These are phyloP conservation scores for Cladosporium sp. DNA, from an alignment of 2,329 filamentous ascomycete genomes.

Conservation along the genomic window DNA sequence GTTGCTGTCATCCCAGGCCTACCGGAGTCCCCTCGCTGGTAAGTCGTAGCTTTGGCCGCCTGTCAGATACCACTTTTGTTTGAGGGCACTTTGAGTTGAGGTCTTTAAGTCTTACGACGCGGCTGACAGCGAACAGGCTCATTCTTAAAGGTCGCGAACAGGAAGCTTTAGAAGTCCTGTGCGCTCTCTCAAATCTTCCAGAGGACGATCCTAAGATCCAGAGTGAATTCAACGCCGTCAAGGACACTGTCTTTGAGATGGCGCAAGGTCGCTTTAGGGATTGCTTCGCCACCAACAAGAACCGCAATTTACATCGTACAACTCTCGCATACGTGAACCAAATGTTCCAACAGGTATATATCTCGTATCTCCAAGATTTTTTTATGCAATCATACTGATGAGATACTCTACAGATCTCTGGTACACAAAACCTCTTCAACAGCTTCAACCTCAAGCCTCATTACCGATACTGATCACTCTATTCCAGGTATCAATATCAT, in stretches of 20 bases:
- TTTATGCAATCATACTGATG: too few relatives aligned
- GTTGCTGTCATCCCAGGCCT: slow-evolving; percentile 45
- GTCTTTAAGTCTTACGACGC: too few relatives aligned
- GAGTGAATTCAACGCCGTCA: slow-evolving; percentile 48
- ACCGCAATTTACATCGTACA: slow-evolving; percentile 32
- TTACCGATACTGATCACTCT: slow-evolving; percentile 6
- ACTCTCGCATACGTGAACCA: slow-evolving; percentile 33
- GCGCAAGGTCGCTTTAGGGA: slow-evolving; percentile 28
- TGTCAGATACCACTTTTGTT: too few relatives aligned
- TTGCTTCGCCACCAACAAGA: slow-evolving; percentile 27
- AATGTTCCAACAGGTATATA: slow-evolving; percentile 33
- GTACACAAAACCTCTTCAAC: too few relatives aligned
- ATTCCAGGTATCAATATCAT: slow-evolving; percentile 27
- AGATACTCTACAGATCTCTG: too few relatives aligned
- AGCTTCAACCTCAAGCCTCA: too few relatives aligned
- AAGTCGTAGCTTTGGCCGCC: slow-evolving; percentile 19
- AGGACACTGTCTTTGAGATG: slow-evolving; percentile 48
- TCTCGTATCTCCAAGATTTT: too few relatives aligned
- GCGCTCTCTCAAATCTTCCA: slow-evolving; percentile 43
- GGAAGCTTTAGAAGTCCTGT: slow-evolving; percentile 45
- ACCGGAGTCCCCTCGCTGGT: slow-evolving; percentile 55
- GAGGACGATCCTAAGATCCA: slow-evolving; percentile 41
- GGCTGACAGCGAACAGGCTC: slow-evolving; percentile 49
- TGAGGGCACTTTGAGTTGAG: too few relatives aligned
- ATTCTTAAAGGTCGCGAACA: slow-evolving; percentile 53